phyloP scores from a whole-genome alignment of 78 protist species.

The slime mould (Dictyostelium discoideum) region DNA sequence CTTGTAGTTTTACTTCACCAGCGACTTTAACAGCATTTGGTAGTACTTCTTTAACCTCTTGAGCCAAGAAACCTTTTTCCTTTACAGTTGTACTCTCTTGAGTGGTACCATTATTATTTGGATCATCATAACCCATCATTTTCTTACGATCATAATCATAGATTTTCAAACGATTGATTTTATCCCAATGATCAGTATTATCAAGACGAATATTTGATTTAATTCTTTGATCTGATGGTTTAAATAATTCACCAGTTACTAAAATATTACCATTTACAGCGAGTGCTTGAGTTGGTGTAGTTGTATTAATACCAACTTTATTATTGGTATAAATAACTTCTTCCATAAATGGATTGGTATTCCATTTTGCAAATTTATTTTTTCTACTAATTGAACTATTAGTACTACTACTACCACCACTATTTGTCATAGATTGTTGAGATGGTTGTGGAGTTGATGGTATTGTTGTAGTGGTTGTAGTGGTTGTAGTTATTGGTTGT shows the following conservation, averaged over 20 bases:
- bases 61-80: conserved; percentile 78
- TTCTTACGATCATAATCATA: conserved; percentile 65
- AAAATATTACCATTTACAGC: conserved; percentile 78
- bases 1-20: conserved; percentile 58
- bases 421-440: background rate
- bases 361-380: conserved; percentile 34
- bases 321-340: conserved; percentile 49
- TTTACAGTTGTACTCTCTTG: background rate
- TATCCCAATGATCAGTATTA: conserved; percentile 48
- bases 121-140: conserved; percentile 62
- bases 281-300: conserved; percentile 72
- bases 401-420: background rate
- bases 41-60: conserved; percentile 59
- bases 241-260: conserved; percentile 76
- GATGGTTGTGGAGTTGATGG: background rate
- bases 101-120: background rate
- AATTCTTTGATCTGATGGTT: conserved; percentile 81
- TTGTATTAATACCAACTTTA: conserved; percentile 79
- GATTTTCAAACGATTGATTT: conserved; percentile 40
- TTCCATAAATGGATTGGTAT: conserved; percentile 31
- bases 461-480: background rate
- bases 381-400: background rate
- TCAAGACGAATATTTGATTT: conserved; percentile 66
- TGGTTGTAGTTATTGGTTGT: background rate
- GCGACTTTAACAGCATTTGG: conserved; percentile 76